Evolutionary conservation across 495 filamentous ascomycete genomes (phyloP), one percentile per base, ranked within the genome.

Genomic region (Xylaria bambusicola): DNA sequence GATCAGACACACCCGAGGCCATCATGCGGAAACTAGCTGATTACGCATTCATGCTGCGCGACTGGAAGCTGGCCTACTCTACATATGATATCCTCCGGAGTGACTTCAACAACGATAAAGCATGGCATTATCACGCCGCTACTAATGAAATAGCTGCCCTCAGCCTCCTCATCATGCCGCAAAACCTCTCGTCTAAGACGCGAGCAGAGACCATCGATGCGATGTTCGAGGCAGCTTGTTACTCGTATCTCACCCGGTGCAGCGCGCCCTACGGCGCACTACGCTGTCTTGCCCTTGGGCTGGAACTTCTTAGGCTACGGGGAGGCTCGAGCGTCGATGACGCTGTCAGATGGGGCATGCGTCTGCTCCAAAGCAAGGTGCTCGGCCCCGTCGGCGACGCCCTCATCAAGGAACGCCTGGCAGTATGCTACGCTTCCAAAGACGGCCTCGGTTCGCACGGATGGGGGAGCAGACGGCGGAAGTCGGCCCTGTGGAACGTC

Each of bases 21-120:
- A 80, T 91, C 52, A 89, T 98, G 85, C 88, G 94, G 12, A 94
- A 93, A 64, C 80, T 98, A 48, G 94, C 91, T 13, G 94, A 98
- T 67, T 98, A 91, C 73, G 87, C 92, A 6, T 95, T 98, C 64
- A 95, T 98, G 89, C 82, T 98, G 21, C 84, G 94, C 23, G 94
- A 98, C 71, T 98, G 86, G 84, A 96, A 93, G 69, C 77, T 98
- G n/a, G 88, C 94, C 44, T 84, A 92, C 63, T 89, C 85, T 8
- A 93, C 88, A 0, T 98, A 97, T 71, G 94, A 98, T 18, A 80
- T 98, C 15, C 79, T 98, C 3, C 83, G 90, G 31, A 80, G 86
- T 7, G 94, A 98, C 66, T 98, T 91, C 66, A 86, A 84, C 57
- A 93, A 93, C 68, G 93, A 98, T 70, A 97, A 97, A 72, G 94